Conservation (phyloP, 108 stramenopile genomes). For the Fragilariopsis cylindrus region DNA sequence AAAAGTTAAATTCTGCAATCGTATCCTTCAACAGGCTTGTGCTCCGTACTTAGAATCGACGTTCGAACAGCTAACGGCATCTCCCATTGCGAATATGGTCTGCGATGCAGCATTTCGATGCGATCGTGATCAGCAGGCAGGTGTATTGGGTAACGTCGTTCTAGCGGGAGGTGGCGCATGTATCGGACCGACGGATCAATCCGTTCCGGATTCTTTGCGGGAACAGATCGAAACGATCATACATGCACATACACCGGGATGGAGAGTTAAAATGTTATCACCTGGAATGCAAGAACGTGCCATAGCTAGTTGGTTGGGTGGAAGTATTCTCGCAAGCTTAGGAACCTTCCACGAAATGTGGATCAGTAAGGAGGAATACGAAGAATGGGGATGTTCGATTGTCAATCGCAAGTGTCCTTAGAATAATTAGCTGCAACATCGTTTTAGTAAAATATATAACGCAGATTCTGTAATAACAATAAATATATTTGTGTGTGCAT, state of each 20-base stretch:
- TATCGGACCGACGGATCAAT: constrained; percentile 72
- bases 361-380: constrained; percentile 93
- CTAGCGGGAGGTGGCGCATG: constrained; percentile 86
- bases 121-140: constrained; percentile 86
- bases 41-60: constrained; percentile 42
- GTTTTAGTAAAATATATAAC: too few relatives aligned
- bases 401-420: constrained; percentile 95
- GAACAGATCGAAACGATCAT: constrained; percentile 83
- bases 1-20: constrained; percentile 42
- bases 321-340: constrained; percentile 94
- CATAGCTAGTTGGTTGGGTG: constrained; percentile 91
- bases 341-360: constrained; percentile 98
- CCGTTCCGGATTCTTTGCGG: constrained; percentile 74
- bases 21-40: constrained; percentile 46
- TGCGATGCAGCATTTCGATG: constrained; percentile 87
- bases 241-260: constrained; percentile 85
- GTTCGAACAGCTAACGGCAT: constrained; percentile 55
- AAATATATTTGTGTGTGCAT: too few relatives aligned
- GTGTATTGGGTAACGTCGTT: constrained; percentile 80
- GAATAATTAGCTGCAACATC: neutral
- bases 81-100: constrained; percentile 79
- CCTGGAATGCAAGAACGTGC: constrained; percentile 69
- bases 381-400: constrained; percentile 92
- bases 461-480: too few relatives aligned
- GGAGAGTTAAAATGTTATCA: constrained; percentile 85